Conservation (phyloP, 768 basidiomycete species). For the Fomitopsis serialis region DNA sequence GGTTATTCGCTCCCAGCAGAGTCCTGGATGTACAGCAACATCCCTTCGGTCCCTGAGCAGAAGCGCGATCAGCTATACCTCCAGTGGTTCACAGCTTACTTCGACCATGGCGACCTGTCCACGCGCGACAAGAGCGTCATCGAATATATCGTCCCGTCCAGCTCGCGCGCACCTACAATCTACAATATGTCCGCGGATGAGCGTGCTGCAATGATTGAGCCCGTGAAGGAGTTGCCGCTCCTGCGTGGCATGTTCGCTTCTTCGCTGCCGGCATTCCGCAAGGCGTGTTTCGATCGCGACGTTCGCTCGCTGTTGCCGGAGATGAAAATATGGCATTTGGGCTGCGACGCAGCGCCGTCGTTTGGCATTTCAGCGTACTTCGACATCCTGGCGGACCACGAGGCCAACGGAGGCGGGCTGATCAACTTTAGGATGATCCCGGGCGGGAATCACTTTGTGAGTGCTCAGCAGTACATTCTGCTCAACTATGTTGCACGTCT, state of each 20-base stretch:
- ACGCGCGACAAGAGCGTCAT: slow-evolving; percentile 20
- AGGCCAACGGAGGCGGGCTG: slow-evolving; percentile 2
- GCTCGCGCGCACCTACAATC: slow-evolving; percentile 18
- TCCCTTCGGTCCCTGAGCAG: not conserved
- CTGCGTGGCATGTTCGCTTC: slow-evolving; percentile 14
- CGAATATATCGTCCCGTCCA: slow-evolving; percentile 18
- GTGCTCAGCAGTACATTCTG: slow-evolving; percentile 4
- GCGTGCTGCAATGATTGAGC: slow-evolving; percentile 8
- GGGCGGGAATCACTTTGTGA: slow-evolving; percentile 21
- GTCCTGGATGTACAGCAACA: too few relatives aligned
- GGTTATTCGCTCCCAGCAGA: too few relatives aligned
- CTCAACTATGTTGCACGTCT: not conserved
- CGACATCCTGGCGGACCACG: slow-evolving; percentile 14
- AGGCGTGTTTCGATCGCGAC: slow-evolving; percentile 8
- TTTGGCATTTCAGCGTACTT: slow-evolving; percentile 8
- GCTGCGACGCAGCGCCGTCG: not conserved
- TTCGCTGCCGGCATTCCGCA: slow-evolving; percentile 17
- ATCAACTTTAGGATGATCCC: slow-evolving; percentile 13
- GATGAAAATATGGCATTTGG: not conserved
- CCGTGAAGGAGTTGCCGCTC: slow-evolving; percentile 12
- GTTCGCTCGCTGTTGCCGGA: not conserved
- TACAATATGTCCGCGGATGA: slow-evolving; percentile 19
- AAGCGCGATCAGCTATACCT: slow-evolving; percentile 17
- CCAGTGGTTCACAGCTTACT: slow-evolving; percentile 29
- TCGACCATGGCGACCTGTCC: slow-evolving; percentile 26